Percentiles rank a stretch among this genome's conserved stretches.
Conservation (phyloP, 176 grass and related monocot genomes). For the Carex cristatella region DNA sequence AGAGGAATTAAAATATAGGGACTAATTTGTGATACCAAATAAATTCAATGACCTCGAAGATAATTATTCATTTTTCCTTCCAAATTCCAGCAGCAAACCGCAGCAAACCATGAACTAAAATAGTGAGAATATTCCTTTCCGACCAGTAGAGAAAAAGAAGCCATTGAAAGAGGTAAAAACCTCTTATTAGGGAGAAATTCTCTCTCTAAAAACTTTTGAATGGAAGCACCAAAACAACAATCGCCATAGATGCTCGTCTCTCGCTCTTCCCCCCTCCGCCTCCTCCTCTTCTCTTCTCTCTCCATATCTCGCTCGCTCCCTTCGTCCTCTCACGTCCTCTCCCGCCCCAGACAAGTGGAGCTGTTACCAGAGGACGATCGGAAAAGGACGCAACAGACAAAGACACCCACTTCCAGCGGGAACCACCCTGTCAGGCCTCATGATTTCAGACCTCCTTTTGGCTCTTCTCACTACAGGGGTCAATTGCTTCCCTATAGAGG, state of each 20-base stretch:
- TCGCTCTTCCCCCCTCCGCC: slow-evolving; percentile 13
- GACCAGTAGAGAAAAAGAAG: not conserved
- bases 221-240: not conserved
- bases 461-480: not conserved
- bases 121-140: not conserved
- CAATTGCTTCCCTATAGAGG: slow-evolving; percentile 17
- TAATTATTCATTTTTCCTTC: not conserved
- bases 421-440: slow-evolving; percentile 6
- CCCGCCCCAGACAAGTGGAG: slow-evolving; percentile 5
- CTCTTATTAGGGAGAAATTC: not conserved
- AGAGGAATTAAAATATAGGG: no score
- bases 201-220: slow-evolving; percentile 10
- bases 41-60: not conserved
- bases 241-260: slow-evolving; percentile 18
- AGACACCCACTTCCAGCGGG: not conserved
- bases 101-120: no score
- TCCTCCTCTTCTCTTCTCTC: slow-evolving; percentile 25
- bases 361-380: not conserved
- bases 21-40: not conserved
- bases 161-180: not conserved
- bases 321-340: slow-evolving; percentile 6
- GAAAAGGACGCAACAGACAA: not conserved
- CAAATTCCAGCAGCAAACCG: not conserved
- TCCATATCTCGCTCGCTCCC: not conserved
- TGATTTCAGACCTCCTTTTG: not conserved